Evolutionary conservation across 2,329 filamentous ascomycete genomes (phyloP), one percentile per base, ranked within the genome.

Genomic region (Aspergillus japonicus): DNA sequence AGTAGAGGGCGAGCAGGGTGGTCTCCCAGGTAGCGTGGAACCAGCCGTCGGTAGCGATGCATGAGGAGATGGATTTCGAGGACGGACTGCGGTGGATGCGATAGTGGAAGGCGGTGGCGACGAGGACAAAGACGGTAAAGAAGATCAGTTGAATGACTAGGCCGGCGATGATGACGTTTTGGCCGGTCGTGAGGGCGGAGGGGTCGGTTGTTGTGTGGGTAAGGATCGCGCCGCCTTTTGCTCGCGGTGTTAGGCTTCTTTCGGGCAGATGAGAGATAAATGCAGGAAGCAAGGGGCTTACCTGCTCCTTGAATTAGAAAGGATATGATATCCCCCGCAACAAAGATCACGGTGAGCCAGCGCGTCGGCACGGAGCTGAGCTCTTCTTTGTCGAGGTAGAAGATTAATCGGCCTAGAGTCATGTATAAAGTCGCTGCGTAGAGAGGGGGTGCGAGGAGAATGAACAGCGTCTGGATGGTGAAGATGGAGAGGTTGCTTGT

Each of bases 141-240:
- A 84, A 79, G 47, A 84, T 44, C 24, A 89, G 77, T 67, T 89
- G 86, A 16, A 87, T 69, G 33, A 83, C 69, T 2, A 89, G 73
- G 2, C 86, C 86, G 1, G 65, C 80, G 7, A 87, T 71, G n/a
- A 88, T 80, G 52, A 87, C 74, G 16, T 67, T 58, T 51, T 69
- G 64, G 10, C 63, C 66, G 7, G 48, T 44, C 7, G 57, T 55
- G 44, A 61, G 54, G 31, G 39, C 39, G 39, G 39, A 44, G 5
- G 39, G 14, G 39, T 59, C 49, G 39, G 49, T n/a, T 21, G 56
- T 47, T 26, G 56, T 56, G 10, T 60, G 58, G 1, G 49, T 64
- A 11, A 64, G 55, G 62, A 68, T 64, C 3, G 64, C 59, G 10
- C 60, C 65, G 21, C 66, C 66, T 10, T 63, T 11, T 7, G 44